Base-by-base conservation (phyloP, 352 stramenopile species). In the Phytophthora megakarya region DNA sequence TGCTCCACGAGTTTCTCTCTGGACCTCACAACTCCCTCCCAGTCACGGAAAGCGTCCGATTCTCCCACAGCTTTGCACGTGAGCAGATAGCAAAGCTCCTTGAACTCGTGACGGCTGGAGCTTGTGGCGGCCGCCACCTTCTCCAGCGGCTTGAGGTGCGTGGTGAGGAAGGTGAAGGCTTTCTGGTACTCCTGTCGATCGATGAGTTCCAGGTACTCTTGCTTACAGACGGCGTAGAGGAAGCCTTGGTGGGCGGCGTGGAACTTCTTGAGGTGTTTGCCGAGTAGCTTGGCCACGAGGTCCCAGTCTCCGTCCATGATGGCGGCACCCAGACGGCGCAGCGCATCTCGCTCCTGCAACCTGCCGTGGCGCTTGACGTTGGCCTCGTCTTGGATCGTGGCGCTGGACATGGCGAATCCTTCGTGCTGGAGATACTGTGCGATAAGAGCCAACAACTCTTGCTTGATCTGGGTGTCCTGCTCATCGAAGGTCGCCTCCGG, bases 141-240 rank as follows among this genome's bases (percentile, higher is more conserved):
- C 67, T 96, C 86, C 23, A 96, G 75, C 46, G 88, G 86, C 71
- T 95, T 95, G 63, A 95, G 80, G 64, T 94, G 82, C 65, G 88
- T 93, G 30, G 84, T 92, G 55, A 96, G 78, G 67, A 95, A 96
- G 47, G 86, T 95, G 61, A 95, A 96, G 12, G 86, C 88, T 32
- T 95, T 95, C 64, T 96, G 86, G 60, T 92, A 94, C 72, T 95
- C 88, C 51, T 95, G 86, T 10, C 88, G 79, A 57, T 95, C 85
- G 54, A 95, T 94, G 22, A 96, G 84, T 56, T 95, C 86, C 1
- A 96, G 69, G 56, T 95, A 95, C 63, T 96, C 86, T 58, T 96
- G 87, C 59, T 93, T 94, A 70, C 84, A 95, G 3, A 96, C 81
- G 13, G 85, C 86, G 64, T 96, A 96, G 21, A 95, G 76, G 54